Base-by-base conservation (phyloP, 2,329 filamentous ascomycete genomes). In the Ascochyta lentis region DNA sequence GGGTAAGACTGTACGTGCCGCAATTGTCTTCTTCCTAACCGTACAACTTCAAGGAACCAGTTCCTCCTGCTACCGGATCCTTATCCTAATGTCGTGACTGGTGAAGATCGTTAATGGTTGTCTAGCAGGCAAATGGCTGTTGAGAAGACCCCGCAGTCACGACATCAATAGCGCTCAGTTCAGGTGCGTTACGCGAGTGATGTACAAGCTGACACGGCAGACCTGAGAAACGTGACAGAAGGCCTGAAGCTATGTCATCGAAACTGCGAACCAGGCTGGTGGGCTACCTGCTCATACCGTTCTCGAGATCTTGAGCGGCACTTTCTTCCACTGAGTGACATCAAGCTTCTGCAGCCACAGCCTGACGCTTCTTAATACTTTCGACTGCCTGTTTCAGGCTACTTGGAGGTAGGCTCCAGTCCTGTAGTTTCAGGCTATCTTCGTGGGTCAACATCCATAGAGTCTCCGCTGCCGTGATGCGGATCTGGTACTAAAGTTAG, bases 401-500 rank as follows among this genome's bases (percentile, higher is more conserved):
- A 58, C 73, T 76, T 1, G 68, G 43, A 2, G 71, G 64, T 26
- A 69, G 40, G 43, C 71, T 72, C 75, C 74, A 76, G 57, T 76
- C 74, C 16, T 70, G 64, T 22, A 65, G 50, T 54, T 75, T 77
- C 42, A 78, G 35, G 0, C 58, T 62, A 12, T 75, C 72, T 15
- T 76, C 72, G 10, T 60, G 58, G 1, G 74, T 78, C 23, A 77
- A 50, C 2, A 77, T 49, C 61, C 71, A 79, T 27, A 80, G 48
- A 1, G 71, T 74, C 53, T 80, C 79, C 16, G 78, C 77, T 6
- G 78, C 74, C 3, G 71, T 63, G n/a, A 71, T 70, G 4, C 72
- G 66, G 43, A 76, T 68, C 69, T 71, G 23, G 31, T 24, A 26
- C 29, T 9, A 24, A 34, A 8, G 24, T 55, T 16, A 48, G 24